Conservation (phyloP, 805 yeast species). For the Allodekkera sacchari region DNA sequence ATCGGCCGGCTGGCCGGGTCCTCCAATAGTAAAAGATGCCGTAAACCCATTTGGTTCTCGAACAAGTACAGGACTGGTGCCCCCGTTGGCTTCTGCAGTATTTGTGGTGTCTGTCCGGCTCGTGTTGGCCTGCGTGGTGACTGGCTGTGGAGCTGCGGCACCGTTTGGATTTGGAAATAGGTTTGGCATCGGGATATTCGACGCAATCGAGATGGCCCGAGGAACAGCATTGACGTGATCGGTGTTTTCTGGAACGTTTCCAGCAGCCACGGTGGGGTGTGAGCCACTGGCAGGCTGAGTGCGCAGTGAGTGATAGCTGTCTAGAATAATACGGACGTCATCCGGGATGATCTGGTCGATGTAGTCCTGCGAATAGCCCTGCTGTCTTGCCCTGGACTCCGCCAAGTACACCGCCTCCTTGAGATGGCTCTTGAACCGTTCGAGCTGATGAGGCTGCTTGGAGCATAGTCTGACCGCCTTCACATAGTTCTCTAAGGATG, state of each 20-base stretch:
- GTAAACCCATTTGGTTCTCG: conserved; percentile 7
- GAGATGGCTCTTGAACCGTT: conserved; percentile 18
- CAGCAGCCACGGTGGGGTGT: conserved; percentile 12
- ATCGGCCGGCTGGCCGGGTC: conserved; percentile 6
- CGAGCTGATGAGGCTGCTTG: conserved; percentile 12
- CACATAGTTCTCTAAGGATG: conserved; percentile 29
- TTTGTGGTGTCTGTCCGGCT: conserved; percentile 1
- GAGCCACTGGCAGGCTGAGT: conserved; percentile 7
- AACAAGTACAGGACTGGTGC: conserved; percentile 1
- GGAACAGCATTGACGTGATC: conserved; percentile 10
- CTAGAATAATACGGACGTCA: conserved; percentile 14
- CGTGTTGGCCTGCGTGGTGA: background rate
- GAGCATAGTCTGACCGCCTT: conserved; percentile 22
- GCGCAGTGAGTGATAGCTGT: conserved; percentile 12
- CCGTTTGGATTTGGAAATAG: conserved; percentile 4
- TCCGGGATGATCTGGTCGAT: conserved; percentile 20
- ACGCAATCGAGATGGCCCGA: conserved; percentile 9
- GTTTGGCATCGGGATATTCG: conserved; percentile 3
- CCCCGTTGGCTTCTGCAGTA: background rate
- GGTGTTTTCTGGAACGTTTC: conserved; percentile 7
- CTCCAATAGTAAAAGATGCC: conserved; percentile 8
- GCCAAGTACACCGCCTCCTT: conserved; percentile 21
- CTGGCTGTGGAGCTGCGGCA: conserved; percentile 1
- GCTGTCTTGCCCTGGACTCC: conserved; percentile 23
- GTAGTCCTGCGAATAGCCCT: conserved; percentile 23